Evolutionary conservation across 139 green algal species (phyloP).

Genomic region (Chlorella sp.): DNA sequence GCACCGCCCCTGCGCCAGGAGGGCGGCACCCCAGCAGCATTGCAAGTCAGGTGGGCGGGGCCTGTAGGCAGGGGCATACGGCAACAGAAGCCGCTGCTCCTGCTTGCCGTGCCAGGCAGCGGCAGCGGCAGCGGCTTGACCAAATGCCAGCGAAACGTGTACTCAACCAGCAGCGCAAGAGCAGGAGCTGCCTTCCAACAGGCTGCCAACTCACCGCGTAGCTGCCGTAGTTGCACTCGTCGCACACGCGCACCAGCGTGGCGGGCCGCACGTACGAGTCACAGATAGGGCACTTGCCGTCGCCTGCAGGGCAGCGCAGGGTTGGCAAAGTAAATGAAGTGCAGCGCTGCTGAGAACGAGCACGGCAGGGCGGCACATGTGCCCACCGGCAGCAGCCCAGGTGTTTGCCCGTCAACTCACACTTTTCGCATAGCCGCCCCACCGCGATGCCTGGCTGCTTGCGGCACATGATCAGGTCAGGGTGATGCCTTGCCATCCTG

Average conservation of each 20-base stretch:
- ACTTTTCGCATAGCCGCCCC: conserved; percentile 95
- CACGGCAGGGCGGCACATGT: too few relatives aligned
- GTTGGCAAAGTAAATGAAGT: neutral
- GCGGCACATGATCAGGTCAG: conserved; percentile 98
- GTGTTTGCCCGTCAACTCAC: too few relatives aligned
- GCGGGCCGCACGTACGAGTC: conserved; percentile 96
- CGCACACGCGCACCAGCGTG: conserved; percentile 97
- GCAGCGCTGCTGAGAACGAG: too few relatives aligned
- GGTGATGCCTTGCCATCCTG: conserved; percentile 85
- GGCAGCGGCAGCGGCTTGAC: too few relatives aligned
- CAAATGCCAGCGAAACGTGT: too few relatives aligned
- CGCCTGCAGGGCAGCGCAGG: conserved; percentile 60
- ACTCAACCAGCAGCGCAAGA: too few relatives aligned
- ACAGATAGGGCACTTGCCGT: conserved; percentile 98
- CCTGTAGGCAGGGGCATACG: too few relatives aligned
- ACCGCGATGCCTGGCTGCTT: conserved; percentile 98
- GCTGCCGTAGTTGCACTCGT: conserved; percentile 99
- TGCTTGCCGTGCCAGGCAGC: too few relatives aligned
- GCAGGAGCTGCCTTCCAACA: too few relatives aligned
- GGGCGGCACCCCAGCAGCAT: conserved; percentile 60
- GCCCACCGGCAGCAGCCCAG: too few relatives aligned
- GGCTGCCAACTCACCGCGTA: neutral
- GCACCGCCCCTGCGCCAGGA: conserved; percentile 78
- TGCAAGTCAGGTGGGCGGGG: too few relatives aligned
- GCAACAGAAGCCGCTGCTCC: too few relatives aligned